phyloP scores from a whole-genome alignment of 306 rosid species.

The Prinsepia uniflora region DNA sequence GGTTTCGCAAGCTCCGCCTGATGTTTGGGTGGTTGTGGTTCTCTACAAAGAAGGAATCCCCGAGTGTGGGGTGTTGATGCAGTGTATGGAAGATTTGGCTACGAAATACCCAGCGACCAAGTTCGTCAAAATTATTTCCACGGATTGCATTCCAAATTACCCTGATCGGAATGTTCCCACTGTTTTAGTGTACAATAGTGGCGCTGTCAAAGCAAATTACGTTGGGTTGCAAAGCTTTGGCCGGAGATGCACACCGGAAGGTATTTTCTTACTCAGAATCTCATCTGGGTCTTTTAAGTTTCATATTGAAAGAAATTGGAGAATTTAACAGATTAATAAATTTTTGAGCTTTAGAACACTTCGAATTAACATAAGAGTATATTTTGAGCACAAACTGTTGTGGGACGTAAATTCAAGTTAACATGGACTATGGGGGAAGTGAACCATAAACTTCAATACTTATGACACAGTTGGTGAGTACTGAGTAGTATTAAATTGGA shows the following conservation, averaged over 20 bases:
- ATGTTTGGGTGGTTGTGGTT: slow-evolving; percentile 96
- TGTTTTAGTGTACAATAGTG: slow-evolving; percentile 81
- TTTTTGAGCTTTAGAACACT: neutral
- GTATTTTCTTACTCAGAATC: slow-evolving; percentile 32
- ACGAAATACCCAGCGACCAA: slow-evolving; percentile 81
- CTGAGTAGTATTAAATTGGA: too few relatives aligned
- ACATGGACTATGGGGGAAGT: neutral
- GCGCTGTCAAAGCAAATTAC: slow-evolving; percentile 83
- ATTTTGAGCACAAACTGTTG: neutral
- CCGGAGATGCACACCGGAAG: slow-evolving; percentile 90
- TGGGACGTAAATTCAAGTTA: neutral
- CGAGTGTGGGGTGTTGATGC: slow-evolving; percentile 81
- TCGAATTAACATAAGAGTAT: neutral
- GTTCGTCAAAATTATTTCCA: slow-evolving; percentile 88
- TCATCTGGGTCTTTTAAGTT: neutral
- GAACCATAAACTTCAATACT: too few relatives aligned
- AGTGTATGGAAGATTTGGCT: slow-evolving; percentile 80
- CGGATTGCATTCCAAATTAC: slow-evolving; percentile 95
- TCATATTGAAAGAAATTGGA: too few relatives aligned
- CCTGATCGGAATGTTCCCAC: slow-evolving; percentile 88
- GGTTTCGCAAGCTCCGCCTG: slow-evolving; percentile 94
- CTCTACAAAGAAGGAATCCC: slow-evolving; percentile 91
- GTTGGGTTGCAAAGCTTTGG: slow-evolving; percentile 80
- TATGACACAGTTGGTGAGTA: too few relatives aligned
- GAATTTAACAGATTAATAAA: neutral